Conservation (phyloP, 345 rosid species). For the Salix exigua region DNA sequence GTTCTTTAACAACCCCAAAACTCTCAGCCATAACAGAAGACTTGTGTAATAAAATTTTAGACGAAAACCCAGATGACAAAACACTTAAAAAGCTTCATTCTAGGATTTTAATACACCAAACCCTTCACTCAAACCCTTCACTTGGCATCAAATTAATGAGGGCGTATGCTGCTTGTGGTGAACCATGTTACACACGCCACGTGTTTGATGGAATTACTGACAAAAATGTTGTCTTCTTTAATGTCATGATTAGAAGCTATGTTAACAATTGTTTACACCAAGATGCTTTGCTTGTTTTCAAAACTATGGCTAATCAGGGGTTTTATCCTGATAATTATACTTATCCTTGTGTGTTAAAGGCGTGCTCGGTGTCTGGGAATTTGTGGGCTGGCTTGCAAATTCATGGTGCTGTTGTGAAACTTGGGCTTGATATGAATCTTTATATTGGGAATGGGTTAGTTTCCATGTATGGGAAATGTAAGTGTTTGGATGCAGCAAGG, state of each 20-base stretch:
- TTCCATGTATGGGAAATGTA: slow-evolving; percentile 73
- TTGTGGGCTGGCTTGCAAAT: slow-evolving; percentile 51
- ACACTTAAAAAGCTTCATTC: slow-evolving; percentile 46
- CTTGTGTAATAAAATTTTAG: slow-evolving; percentile 40
- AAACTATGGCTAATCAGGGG: slow-evolving; percentile 36
- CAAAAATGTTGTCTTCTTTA: slow-evolving; percentile 58
- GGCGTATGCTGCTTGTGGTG: slow-evolving; percentile 45
- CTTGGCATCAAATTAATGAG: slow-evolving; percentile 60
- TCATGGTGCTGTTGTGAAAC: slow-evolving; percentile 48
- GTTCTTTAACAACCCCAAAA: slow-evolving; percentile 9
- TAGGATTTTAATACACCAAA: slow-evolving; percentile 28
- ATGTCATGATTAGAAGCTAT: slow-evolving; percentile 76
- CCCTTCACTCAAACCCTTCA: slow-evolving; percentile 36
- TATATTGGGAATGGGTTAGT: slow-evolving; percentile 63
- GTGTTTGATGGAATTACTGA: slow-evolving; percentile 64
- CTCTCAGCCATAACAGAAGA: slow-evolving; percentile 24
- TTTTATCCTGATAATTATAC: slow-evolving; percentile 61
- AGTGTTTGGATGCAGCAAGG: slow-evolving; percentile 50
- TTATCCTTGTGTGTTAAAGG: slow-evolving; percentile 67
- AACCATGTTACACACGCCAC: slow-evolving; percentile 46
- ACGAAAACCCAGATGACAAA: slow-evolving; percentile 46
- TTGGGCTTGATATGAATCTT: slow-evolving; percentile 49
- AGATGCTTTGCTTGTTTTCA: slow-evolving; percentile 46
- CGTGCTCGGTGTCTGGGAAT: slow-evolving; percentile 55
- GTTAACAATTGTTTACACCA: slow-evolving; percentile 42